Conservation (phyloP, 495 filamentous ascomycete species). For the Aspergillus incahuasiensis region DNA sequence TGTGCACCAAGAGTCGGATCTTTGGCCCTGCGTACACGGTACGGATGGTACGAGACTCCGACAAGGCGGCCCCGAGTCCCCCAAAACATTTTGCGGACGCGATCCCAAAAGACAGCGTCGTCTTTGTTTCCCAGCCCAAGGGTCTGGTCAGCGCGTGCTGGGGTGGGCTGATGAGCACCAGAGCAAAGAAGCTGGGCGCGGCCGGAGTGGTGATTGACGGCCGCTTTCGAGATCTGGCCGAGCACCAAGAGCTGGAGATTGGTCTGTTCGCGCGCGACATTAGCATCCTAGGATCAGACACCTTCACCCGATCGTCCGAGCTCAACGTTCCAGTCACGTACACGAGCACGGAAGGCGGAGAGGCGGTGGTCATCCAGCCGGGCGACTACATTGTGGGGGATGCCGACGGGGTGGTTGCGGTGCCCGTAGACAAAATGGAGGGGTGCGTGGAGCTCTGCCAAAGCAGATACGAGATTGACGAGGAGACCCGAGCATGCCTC, state of each 20-base stretch:
- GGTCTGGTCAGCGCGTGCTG: constrained; percentile 52
- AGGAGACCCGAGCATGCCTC: constrained; percentile 20
- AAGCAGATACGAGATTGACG: constrained; percentile 25
- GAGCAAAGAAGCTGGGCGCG: constrained; percentile 39
- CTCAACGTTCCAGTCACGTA: constrained; percentile 31
- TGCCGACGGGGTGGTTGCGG: constrained; percentile 49
- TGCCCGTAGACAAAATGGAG: constrained; percentile 18
- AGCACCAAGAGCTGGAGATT: constrained; percentile 50
- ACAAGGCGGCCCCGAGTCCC: constrained; percentile 18
- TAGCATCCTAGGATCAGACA: constrained; percentile 29
- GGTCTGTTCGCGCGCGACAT: constrained; percentile 50
- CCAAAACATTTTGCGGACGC: constrained; percentile 32
- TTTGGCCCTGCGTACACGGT: constrained; percentile 57
- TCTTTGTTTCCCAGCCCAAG: constrained; percentile 54
- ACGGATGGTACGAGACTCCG: constrained; percentile 23
- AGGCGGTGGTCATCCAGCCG: constrained; percentile 46
- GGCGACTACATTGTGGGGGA: constrained; percentile 57
- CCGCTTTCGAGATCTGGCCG: constrained; percentile 53
- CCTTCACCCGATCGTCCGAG: constrained; percentile 22
- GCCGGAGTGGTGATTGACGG: constrained; percentile 53
- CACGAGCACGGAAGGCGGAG: constrained; percentile 25
- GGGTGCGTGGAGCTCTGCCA: constrained; percentile 20
- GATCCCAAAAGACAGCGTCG: constrained; percentile 45
- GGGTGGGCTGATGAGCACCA: constrained; percentile 55
- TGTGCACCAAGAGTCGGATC: constrained; percentile 49